A percentile compares a stretch with the other conserved stretches of the same genome.
Evolutionary conservation across 2,329 filamentous ascomycete genomes (phyloP).

Genomic region (Raffaelea albimanens): DNA sequence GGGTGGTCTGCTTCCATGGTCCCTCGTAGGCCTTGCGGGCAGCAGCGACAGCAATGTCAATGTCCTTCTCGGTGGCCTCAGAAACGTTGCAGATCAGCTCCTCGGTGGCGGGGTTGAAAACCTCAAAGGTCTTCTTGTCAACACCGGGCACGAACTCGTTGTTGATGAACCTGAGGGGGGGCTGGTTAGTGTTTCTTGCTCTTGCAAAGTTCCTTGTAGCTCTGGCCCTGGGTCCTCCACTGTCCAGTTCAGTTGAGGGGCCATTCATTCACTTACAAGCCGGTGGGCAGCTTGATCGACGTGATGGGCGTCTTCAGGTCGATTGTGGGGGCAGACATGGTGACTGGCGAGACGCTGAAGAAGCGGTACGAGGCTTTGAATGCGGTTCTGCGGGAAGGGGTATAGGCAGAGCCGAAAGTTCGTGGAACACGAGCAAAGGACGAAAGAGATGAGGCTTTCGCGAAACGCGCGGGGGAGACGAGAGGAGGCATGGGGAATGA

Average conservation of each 20-base stretch:
- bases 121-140: slow-evolving; percentile 85
- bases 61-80: slow-evolving; percentile 83
- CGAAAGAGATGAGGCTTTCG: too few species aligned
- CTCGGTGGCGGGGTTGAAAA: slow-evolving; percentile 81
- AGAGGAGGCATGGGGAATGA: too few species aligned
- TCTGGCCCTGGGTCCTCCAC: background rate
- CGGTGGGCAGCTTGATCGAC: slow-evolving; percentile 48
- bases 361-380: too few species aligned
- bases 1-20: slow-evolving; percentile 57
- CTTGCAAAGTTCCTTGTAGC: background rate
- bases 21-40: slow-evolving; percentile 81
- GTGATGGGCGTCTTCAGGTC: slow-evolving; percentile 61
- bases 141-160: slow-evolving; percentile 79
- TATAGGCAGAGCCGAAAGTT: too few species aligned
- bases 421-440: too few species aligned
- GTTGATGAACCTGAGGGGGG: slow-evolving; percentile 66
- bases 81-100: slow-evolving; percentile 73
- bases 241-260: too few species aligned
- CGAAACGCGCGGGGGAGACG: too few species aligned
- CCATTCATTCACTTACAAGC: slow-evolving; percentile 48
- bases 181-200: background rate
- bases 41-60: slow-evolving; percentile 70
- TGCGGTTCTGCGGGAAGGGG: too few species aligned
- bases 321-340: slow-evolving; percentile 26
- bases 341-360: slow-evolving; percentile 6